Evolutionary conservation across 139 green algal species (phyloP).

Genomic region (Deuterostichococcus epilithicus): DNA sequence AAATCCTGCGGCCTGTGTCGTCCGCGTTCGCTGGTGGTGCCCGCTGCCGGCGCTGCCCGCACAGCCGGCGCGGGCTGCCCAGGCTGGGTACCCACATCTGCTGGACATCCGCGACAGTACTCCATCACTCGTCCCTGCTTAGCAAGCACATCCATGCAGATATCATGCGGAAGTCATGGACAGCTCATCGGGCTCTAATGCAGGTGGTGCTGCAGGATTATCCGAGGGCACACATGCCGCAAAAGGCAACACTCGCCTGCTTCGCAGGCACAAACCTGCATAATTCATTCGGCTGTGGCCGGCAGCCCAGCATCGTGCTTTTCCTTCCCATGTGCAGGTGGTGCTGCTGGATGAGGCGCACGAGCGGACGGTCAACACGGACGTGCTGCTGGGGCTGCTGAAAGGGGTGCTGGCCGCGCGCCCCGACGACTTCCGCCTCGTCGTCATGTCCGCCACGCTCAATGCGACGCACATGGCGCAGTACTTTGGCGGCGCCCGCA

Average conservation of each 20-base stretch:
- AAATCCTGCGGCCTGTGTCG: neutral
- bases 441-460: constrained; percentile 88
- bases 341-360: constrained; percentile 94
- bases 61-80: no score
- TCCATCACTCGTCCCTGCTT: no score
- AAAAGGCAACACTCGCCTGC: neutral
- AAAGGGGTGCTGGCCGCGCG: constrained; percentile 80
- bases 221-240: neutral
- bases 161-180: constrained; percentile 5
- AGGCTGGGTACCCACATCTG: no score
- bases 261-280: neutral
- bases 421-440: constrained; percentile 75
- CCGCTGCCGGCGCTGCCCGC: no score
- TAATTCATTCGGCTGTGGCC: neutral
- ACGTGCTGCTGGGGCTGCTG: constrained; percentile 87
- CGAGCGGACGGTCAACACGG: constrained; percentile 80
- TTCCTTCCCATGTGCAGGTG: constrained; percentile 56
- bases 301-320: constrained; percentile 1
- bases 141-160: neutral
- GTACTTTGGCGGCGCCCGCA: constrained; percentile 70
- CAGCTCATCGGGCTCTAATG: neutral
- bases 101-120: no score
- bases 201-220: neutral
- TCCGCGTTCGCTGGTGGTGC: neutral
- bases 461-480: constrained; percentile 59